Percentiles rank a stretch among this genome's conserved stretches.
phyloP scores from a whole-genome alignment of 805 yeast species.

The Kuraishia borneana region DNA sequence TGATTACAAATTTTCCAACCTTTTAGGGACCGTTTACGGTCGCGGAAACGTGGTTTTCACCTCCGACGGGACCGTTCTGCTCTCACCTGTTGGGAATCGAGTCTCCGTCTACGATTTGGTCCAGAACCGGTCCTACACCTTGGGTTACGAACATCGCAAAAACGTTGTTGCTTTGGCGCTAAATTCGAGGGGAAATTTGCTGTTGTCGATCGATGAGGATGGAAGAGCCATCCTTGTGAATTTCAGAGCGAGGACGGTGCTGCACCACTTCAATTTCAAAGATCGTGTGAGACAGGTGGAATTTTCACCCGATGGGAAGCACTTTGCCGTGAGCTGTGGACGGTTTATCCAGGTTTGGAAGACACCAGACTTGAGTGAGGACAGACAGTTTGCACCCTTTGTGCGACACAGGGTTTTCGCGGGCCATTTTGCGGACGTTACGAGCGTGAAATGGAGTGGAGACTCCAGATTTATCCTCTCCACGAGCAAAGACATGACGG shows the following conservation, averaged over 20 bases:
- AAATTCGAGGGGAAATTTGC: constrained; percentile 69
- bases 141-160: constrained; percentile 86
- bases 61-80: constrained; percentile 70
- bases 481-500: constrained; percentile 82
- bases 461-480: constrained; percentile 85
- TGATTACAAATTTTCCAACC: constrained; percentile 79
- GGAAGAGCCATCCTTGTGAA: constrained; percentile 92
- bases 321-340: constrained; percentile 78
- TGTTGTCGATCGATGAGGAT: constrained; percentile 78
- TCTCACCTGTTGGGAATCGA: constrained; percentile 93
- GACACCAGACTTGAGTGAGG: constrained; percentile 72
- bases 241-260: constrained; percentile 68
- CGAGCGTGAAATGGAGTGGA: constrained; percentile 74
- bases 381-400: constrained; percentile 92
- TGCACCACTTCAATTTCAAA: constrained; percentile 91
- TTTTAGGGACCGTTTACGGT: constrained; percentile 88
- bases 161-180: constrained; percentile 71
- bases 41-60: constrained; percentile 86
- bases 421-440: constrained; percentile 82
- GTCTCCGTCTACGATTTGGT: constrained; percentile 81
- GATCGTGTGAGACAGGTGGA: constrained; percentile 62
- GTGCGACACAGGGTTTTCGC: constrained; percentile 83
- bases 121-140: constrained; percentile 78
- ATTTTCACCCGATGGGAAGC: constrained; percentile 82
- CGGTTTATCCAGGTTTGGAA: constrained; percentile 88